Evolutionary conservation across 192 early-diverging fungal genomes (phyloP).

Genomic region (Radiomyces spectabilis): DNA sequence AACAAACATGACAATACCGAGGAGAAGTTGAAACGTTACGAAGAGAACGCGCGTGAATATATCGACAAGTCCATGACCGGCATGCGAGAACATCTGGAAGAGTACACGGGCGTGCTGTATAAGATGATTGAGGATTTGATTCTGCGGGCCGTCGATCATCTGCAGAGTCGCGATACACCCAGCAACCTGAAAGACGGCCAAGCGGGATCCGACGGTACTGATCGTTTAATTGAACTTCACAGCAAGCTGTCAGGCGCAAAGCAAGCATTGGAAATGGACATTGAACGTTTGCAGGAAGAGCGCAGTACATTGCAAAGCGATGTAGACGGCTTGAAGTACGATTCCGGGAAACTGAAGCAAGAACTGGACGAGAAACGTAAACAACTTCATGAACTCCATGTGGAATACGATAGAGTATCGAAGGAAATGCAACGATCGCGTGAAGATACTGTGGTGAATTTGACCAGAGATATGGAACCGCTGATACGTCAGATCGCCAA

Average conservation of each 20-base stretch:
- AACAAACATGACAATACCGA: conserved; percentile 9
- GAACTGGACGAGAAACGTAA: not conserved
- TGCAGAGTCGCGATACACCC: not conserved
- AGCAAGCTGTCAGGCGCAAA: not conserved
- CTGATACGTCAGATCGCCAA: conserved; percentile 8
- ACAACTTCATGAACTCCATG: not conserved
- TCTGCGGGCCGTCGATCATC: conserved; percentile 18
- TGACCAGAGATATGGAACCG: conserved; percentile 13
- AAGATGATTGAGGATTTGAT: conserved; percentile 23
- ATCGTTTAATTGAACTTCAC: conserved; percentile 6
- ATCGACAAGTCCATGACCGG: conserved; percentile 18
- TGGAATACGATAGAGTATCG: conserved; percentile 2
- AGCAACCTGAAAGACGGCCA: not conserved
- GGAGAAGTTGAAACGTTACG: conserved; percentile 19
- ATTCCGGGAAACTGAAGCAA: not conserved
- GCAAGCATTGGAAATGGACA: not conserved
- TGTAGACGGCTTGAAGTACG: conserved; percentile 3
- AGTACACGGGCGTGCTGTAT: conserved; percentile 23
- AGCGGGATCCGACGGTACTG: not conserved
- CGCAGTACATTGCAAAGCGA: conserved; percentile 5
- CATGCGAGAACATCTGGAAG: conserved; percentile 19
- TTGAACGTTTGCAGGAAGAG: conserved; percentile 7
- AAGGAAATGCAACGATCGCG: not conserved
- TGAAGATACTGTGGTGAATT: not conserved
- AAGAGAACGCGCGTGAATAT: conserved; percentile 22